These are phyloP conservation scores for Gentiana macrophylla DNA, from an alignment of 257 asterid species.

Conservation along the genomic window DNA sequence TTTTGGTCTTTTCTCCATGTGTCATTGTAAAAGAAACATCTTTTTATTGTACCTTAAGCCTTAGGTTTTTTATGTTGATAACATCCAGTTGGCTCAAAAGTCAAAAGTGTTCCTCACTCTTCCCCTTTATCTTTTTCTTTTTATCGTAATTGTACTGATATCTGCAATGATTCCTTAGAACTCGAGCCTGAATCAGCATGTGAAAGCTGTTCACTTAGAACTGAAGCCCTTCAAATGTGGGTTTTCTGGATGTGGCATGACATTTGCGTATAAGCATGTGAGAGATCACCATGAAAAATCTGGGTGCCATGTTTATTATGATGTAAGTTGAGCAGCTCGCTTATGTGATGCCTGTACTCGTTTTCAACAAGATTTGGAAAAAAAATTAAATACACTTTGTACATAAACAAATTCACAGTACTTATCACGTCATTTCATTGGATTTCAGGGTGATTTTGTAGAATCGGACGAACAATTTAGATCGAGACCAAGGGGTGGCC, in stretches of 20 bases:
- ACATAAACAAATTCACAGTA: background rate
- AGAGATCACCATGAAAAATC: constrained; percentile 81
- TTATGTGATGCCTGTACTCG: background rate
- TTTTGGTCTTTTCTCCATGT: no score
- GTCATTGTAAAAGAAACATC: background rate
- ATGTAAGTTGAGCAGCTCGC: constrained; percentile 27
- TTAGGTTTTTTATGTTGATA: background rate
- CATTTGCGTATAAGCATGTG: constrained; percentile 76
- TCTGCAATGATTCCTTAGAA: constrained; percentile 24
- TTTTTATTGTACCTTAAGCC: background rate
- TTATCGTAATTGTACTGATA: background rate
- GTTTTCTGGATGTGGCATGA: constrained; percentile 51
- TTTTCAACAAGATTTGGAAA: no score
- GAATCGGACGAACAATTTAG: constrained; percentile 63
- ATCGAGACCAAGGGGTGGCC: constrained; percentile 71
- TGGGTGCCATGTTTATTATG: constrained; percentile 50
- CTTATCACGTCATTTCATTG: background rate
- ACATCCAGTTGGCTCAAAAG: background rate
- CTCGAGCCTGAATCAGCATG: constrained; percentile 69
- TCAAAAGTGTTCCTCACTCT: no score
- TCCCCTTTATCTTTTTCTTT: no score
- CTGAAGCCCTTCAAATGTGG: constrained; percentile 53
- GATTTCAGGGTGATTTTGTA: constrained; percentile 64
- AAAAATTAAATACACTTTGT: no score
- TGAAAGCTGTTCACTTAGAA: constrained; percentile 63